A percentile compares a stretch with the other conserved stretches of the same genome.
Conservation (phyloP, 148 eudicot genomes). For the Amaranthus palmeri region DNA sequence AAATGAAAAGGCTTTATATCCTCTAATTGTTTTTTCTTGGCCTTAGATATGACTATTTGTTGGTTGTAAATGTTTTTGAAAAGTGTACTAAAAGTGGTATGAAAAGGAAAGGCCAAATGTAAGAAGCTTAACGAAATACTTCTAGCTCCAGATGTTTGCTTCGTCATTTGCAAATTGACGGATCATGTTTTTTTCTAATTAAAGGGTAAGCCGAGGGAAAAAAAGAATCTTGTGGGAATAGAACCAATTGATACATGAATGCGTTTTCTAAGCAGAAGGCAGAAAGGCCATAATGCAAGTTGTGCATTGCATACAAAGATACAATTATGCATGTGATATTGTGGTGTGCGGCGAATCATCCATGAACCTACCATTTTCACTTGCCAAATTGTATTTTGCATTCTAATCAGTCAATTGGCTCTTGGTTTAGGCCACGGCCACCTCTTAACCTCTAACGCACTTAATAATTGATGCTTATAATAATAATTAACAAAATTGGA, state of each 20-base stretch:
- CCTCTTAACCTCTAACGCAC: background rate
- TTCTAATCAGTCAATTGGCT: background rate
- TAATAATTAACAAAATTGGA: no score
- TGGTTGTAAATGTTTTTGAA: background rate
- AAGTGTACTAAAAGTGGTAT: background rate
- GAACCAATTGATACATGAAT: no score
- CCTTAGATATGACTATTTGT: no score
- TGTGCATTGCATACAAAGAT: background rate
- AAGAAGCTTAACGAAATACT: background rate
- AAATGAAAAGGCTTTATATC: background rate
- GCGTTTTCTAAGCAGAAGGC: background rate
- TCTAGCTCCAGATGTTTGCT: background rate
- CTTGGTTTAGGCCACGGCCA: background rate
- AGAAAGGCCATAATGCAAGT: background rate
- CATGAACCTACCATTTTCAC: background rate
- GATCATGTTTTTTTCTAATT: background rate
- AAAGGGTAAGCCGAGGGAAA: no score
- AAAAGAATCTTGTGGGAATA: no score
- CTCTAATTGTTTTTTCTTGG: background rate
- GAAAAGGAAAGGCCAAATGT: background rate
- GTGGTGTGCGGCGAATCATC: no score
- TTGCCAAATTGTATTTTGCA: background rate
- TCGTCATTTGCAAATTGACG: constrained; percentile 2
- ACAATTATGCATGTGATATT: background rate
- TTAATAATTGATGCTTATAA: no score